Evolutionary conservation across 2,329 filamentous ascomycete genomes (phyloP), one percentile per base, ranked within the genome.

Genomic region (Fusarium neocosmosporiellum): DNA sequence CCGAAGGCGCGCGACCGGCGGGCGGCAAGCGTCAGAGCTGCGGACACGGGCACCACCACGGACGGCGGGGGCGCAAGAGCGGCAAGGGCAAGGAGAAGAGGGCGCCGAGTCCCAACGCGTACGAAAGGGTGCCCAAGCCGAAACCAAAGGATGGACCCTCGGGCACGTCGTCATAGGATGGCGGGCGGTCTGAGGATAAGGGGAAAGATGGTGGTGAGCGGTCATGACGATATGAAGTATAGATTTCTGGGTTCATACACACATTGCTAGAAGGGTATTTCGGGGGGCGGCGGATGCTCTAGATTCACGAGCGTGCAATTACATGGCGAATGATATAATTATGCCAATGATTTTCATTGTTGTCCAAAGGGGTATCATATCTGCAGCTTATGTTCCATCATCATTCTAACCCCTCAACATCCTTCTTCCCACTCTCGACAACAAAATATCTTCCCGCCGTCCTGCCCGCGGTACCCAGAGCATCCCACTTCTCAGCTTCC

Each of bases 391-490:
- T 46, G 27, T 27, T 16, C 14, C 59, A 36, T 46, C 27, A 34
- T 75, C 55, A 74, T 16, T 70, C 71, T 33, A 57, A 64, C n/a
- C 67, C 66, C 46, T 78, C 75, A 41, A 74, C 72, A 22, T 77
- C 72, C 64, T 81, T 80, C 70, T 86, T 87, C 36, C 86, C 86
- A 73, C 88, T 91, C 71, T 94, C 89, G 3, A 96, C 94, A 9
- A 96, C 90, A 75, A 97, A 96, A 77, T 92, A 97, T 72, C 87
- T 89, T 16, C 93, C 93, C 6, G 88, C 88, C 62, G 86, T 94
- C 76, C 88, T 89, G 18, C 88, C 85, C 0, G 94, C 93, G 62
- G 88, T 88, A 1, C 86, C 87, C 55, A 96, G 80, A 1, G 92
- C 90, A 83, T 96, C 88, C 90, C 94, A 96, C 69, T 90, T 84